These are phyloP conservation scores for Kwoniella pini DNA, from an alignment of 768 basidiomycete species.

Conservation along the genomic window DNA sequence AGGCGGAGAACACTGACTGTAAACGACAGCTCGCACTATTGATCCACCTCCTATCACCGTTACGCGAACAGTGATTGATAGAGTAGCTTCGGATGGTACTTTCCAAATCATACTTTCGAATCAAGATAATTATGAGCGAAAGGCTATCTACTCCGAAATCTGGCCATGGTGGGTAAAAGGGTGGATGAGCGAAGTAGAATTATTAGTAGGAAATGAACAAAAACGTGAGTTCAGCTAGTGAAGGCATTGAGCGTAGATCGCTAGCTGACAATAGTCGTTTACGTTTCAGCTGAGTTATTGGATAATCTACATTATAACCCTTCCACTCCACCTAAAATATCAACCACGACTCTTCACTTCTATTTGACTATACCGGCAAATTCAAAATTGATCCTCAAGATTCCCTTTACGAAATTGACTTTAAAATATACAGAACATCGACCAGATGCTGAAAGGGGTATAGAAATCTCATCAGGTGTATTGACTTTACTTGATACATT, in stretches of 20 bases:
- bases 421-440: constrained; percentile 93
- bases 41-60: constrained; percentile 64
- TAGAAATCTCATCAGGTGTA: constrained; percentile 86
- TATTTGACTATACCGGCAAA: constrained; percentile 69
- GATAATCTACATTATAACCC: constrained; percentile 68
- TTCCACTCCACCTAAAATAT: constrained; percentile 64
- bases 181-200: constrained; percentile 74
- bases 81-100: constrained; percentile 72
- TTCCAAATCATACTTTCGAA: constrained; percentile 72
- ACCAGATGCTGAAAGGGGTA: constrained; percentile 91
- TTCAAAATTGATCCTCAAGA: constrained; percentile 64
- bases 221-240: constrained; percentile 13
- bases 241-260: no score
- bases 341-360: constrained; percentile 75
- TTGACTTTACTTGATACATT: constrained; percentile 54
- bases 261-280: background rate
- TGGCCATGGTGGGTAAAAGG: constrained; percentile 92
- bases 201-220: constrained; percentile 56
- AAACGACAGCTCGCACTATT: constrained; percentile 46
- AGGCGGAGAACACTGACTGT: background rate
- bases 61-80: constrained; percentile 70
- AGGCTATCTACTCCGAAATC: constrained; percentile 77
- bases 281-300: constrained; percentile 64
- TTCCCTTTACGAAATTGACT: constrained; percentile 80
- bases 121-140: constrained; percentile 57